phyloP scores from a whole-genome alignment of 148 eudicot genomes.

The Silene uniflora region DNA sequence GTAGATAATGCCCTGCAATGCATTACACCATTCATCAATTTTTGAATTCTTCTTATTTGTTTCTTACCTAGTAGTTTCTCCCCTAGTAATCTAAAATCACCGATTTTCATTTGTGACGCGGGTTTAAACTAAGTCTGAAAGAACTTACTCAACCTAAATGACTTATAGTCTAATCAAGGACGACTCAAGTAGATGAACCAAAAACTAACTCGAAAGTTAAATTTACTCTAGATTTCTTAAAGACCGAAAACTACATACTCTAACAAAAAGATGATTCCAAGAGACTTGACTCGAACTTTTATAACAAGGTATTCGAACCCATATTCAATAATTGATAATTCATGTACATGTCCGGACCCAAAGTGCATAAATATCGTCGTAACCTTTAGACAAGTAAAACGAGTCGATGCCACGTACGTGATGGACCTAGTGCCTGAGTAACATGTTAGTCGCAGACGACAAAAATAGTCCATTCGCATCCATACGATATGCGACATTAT shows the following conservation, averaged over 20 bases:
- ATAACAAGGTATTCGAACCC: not conserved
- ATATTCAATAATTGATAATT: not conserved
- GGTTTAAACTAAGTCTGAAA: no score
- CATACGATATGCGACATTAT: not conserved
- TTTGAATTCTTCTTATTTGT: not conserved
- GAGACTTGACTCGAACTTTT: not conserved
- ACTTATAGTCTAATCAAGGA: no score
- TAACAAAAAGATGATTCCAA: no score
- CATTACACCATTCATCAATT: not conserved
- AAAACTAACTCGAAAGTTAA: no score
- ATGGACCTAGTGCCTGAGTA: not conserved
- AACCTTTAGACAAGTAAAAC: not conserved
- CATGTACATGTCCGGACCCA: not conserved
- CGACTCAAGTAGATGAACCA: no score
- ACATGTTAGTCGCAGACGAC: slow-evolving; percentile 10
- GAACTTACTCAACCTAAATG: no score
- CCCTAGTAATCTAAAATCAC: no score
- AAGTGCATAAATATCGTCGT: not conserved
- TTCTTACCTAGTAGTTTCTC: not conserved
- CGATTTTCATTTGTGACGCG: no score
- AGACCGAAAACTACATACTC: no score
- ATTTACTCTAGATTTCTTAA: no score
- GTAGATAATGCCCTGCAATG: slow-evolving; percentile 76
- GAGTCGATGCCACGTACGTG: not conserved
- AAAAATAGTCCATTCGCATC: slow-evolving; percentile 5